phyloP scores from a whole-genome alignment of 371 early-diverging fungal species.

The Mucor saturninus region DNA sequence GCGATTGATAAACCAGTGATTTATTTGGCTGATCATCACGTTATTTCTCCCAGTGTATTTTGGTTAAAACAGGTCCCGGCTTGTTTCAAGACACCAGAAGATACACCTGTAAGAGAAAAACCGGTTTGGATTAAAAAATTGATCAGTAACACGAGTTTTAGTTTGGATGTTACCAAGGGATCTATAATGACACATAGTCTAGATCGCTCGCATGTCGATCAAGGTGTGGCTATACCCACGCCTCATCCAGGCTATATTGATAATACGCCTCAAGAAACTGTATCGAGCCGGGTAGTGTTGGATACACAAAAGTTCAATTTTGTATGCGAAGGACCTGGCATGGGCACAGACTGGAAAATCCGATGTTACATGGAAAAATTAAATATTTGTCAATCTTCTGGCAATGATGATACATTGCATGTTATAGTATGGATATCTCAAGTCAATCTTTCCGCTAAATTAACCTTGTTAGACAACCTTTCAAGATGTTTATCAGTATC shows the following conservation, averaged over 20 bases:
- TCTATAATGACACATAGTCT: not conserved
- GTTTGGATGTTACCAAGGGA: slow-evolving; percentile 19
- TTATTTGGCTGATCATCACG: not conserved
- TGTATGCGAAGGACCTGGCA: slow-evolving; percentile 6
- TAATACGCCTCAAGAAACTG: slow-evolving; percentile 12
- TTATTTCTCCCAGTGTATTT: not conserved
- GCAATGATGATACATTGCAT: not conserved
- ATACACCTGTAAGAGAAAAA: not conserved
- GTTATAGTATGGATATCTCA: slow-evolving; percentile 24
- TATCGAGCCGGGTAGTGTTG: slow-evolving; percentile 2
- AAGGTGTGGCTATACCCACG: not conserved
- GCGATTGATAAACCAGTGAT: slow-evolving; percentile 20
- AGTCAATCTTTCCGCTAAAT: slow-evolving; percentile 4
- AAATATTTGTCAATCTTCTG: slow-evolving; percentile 16
- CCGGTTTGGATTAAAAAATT: not conserved
- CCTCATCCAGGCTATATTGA: slow-evolving; percentile 13
- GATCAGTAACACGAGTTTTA: slow-evolving; percentile 1
- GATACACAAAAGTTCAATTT: slow-evolving; percentile 12
- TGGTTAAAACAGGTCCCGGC: slow-evolving; percentile 16
- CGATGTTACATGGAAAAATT: slow-evolving; percentile 17
- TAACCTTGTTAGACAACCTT: not conserved
- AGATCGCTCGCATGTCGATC: not conserved
- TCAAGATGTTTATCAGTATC: not conserved
- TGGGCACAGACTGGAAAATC: not conserved
- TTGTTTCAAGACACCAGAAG: not conserved